Base-by-base conservation (phyloP, 352 stramenopile genomes). In the Lagenidium giganteum region DNA sequence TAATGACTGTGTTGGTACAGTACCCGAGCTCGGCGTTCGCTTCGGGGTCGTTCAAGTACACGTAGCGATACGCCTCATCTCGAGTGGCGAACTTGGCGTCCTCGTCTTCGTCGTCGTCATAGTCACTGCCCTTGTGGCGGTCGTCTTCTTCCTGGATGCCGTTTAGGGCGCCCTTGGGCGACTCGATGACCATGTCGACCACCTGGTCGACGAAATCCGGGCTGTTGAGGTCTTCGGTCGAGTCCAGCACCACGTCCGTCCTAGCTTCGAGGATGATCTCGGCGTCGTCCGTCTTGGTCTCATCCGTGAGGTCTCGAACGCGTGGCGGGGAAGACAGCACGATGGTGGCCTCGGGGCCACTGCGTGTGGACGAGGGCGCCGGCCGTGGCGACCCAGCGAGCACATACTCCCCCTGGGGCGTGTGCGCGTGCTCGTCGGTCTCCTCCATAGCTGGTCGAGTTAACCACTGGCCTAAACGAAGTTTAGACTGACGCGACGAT, bases 1-100 rank as follows among this genome's bases (percentile, higher is more conserved):
- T 97, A 31, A 91, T 84, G 20, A 97, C 80, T 31, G 65, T 46
- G 57, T 95, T 95, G 49, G 40, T 58, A 48, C 70, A 84, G 51
- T 89, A 95, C 22, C 44, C 53, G 18, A 81, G 46, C 24, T 57
- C 62, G 4, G 45, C 68, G 51, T 93, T 93, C 36, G 61, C 60
- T 33, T 74, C 53, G 2, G 58, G 61, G 6, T 80, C 51, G 46
- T 93, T 95, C 12, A 93, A 22, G 27, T 93, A 64, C 23, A 93
- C 70, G 42, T 74, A 76, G 4, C 81, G 73, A 37, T 83, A 89
- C 5, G 32, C 52, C 29, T 83, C 64, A 1, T 68, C 62, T n/a
- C n/a, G n/a, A n/a, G n/a, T n/a, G n/a, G n/a, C n/a, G n/a, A n/a
- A n/a, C n/a, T n/a, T n/a, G n/a, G n/a, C n/a, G 3, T 75, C 68